Evolutionary conservation across 2,329 filamentous ascomycete genomes (phyloP), one percentile per base, ranked within the genome.

Genomic region (Cytospora schulzeri): DNA sequence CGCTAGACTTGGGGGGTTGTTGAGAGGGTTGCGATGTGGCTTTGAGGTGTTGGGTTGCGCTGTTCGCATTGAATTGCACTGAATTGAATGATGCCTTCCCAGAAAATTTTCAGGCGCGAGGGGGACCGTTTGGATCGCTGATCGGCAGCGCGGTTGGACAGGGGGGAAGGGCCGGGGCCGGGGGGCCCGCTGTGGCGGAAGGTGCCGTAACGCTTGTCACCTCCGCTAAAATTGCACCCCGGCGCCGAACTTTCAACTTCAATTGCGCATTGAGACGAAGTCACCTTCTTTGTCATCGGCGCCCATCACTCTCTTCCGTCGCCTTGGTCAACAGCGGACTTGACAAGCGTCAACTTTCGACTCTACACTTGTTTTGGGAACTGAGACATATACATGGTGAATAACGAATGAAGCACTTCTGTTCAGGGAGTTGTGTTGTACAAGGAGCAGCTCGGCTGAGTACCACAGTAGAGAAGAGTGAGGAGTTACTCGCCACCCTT

Each of bases 141-240:
- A 41, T 41, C 38, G 38, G 17, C 38, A 41, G 38, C 38, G 19
- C 38, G 38, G 19, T 35, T 35, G 15, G 38, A 41, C 38, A 41
- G 38, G 38, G 38, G 38, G 38, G 4, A n/a, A 8, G 15, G 15
- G 17, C 38, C 38, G 38, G 38, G 19, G 17, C 38, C 35, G 31
- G 28, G 31, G 53, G 54, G 31, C n/a, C 54, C 54, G 14, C 28
- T n/a, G 35, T 11, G 22, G 55, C 55, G 55, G 55, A 57, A 57
- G 31, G 31, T 56, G 31, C 55, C 55, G 55, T 9, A 22, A 14
- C 55, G 33, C 54, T 26, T 17, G 17, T 5, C 9, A 14, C 33
- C 33, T 35, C 33, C 33, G 33, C 19, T 41, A 41, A 41, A 41
- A n/a, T 8, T 8, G 38, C 5, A 38, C 38, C 38, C 38, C 38